phyloP scores from a whole-genome alignment of 2,329 filamentous ascomycete species.

The Neofusicoccum sp. region DNA sequence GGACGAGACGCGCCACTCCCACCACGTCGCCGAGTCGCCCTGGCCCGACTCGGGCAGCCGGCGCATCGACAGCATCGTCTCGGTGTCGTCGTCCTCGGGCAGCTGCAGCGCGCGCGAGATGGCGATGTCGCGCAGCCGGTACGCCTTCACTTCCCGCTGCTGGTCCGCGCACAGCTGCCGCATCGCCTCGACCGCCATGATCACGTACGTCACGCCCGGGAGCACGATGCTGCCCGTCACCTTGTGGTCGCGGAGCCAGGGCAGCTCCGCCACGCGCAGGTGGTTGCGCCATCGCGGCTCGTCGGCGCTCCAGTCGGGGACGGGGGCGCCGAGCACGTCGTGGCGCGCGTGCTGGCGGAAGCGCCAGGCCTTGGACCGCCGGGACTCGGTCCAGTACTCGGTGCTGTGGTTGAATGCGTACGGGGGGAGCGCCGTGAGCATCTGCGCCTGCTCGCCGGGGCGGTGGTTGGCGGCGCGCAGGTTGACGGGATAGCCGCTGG shows the following conservation, averaged over 20 bases:
- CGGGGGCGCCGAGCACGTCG: conserved; percentile 24
- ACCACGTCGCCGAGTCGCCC: not conserved
- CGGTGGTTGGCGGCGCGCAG: not conserved
- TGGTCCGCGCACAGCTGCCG: not conserved
- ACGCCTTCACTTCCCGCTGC: not conserved
- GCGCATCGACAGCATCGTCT: not conserved
- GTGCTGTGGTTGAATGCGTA: not conserved
- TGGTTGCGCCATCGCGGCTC: conserved; percentile 28
- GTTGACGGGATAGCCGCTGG: not conserved
- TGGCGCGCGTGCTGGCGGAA: conserved; percentile 21
- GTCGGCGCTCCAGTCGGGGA: conserved; percentile 20
- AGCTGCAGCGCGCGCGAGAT: not conserved
- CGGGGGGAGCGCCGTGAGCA: not conserved
- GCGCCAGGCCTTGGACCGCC: conserved; percentile 23
- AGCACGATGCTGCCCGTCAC: not conserved
- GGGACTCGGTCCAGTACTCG: conserved; percentile 28
- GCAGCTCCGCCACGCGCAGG: conserved; percentile 25
- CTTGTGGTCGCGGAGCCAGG: conserved; percentile 23
- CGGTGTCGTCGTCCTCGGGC: not conserved
- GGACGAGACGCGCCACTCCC: not conserved
- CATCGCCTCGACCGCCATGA: not conserved
- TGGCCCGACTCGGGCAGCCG: not conserved
- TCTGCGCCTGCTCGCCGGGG: not conserved
- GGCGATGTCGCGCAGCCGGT: not conserved
- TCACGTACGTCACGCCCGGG: not conserved